These are phyloP conservation scores for Camelina neglecta DNA, from an alignment of 345 rosid genomes.

Conservation along the genomic window DNA sequence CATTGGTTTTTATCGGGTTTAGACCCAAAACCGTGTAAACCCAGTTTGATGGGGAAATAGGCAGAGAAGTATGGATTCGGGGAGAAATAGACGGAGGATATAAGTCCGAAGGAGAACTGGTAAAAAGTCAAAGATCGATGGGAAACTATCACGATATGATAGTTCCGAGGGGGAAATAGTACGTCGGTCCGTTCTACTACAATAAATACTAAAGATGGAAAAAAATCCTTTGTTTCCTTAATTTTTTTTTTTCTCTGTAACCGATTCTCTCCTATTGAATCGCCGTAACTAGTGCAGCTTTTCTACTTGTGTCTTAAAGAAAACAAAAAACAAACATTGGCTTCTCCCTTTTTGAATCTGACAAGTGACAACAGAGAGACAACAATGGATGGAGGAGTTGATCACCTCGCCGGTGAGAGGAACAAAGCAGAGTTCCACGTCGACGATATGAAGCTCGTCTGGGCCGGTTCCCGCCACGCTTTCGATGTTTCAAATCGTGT, in stretches of 20 bases:
- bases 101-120: no score
- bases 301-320: background rate
- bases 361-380: no score
- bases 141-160: no score
- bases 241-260: background rate
- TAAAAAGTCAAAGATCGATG: no score
- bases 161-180: no score
- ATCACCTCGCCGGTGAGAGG: slow-evolving; percentile 71
- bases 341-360: background rate
- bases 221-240: background rate
- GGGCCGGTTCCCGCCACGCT: slow-evolving; percentile 85
- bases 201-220: background rate
- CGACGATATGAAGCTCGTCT: slow-evolving; percentile 79
- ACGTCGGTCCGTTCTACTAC: no score
- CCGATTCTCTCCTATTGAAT: background rate
- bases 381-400: slow-evolving; percentile 51
- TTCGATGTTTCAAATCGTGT: slow-evolving; percentile 72
- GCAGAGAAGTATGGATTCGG: no score
- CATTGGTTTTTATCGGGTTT: no score
- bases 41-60: no score
- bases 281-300: background rate
- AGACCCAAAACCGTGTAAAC: no score
- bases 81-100: no score
- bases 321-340: background rate
- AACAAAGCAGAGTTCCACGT: slow-evolving; percentile 77